Evolutionary conservation across 371 early-diverging fungal species (phyloP).

Genomic region (Mortierella sp.): DNA sequence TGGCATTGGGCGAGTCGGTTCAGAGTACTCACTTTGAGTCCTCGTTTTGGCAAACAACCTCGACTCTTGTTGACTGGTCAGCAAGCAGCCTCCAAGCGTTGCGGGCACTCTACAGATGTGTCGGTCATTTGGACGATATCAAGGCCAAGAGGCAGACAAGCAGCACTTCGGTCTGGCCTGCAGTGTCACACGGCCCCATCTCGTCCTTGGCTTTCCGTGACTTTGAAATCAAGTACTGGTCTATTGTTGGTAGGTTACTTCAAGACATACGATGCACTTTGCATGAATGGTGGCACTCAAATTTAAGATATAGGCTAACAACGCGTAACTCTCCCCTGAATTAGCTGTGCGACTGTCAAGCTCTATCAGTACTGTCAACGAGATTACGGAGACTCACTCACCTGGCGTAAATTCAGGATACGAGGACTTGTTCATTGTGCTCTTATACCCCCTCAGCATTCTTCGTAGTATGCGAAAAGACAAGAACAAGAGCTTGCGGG

Average conservation of each 20-base stretch:
- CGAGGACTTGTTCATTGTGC: slow-evolving; percentile 20
- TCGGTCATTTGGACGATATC: slow-evolving; percentile 38
- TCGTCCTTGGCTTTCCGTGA: slow-evolving; percentile 29
- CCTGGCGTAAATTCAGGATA: slow-evolving; percentile 18
- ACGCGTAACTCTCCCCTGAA: background rate
- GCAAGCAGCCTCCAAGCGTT: slow-evolving; percentile 22
- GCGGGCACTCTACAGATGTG: slow-evolving; percentile 29
- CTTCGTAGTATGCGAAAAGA: slow-evolving; percentile 4
- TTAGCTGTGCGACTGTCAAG: slow-evolving; percentile 40
- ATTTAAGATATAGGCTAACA: background rate
- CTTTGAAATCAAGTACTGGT: slow-evolving; percentile 47
- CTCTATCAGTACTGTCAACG: slow-evolving; percentile 24
- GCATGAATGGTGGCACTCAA: background rate
- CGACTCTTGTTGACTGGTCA: slow-evolving; percentile 38
- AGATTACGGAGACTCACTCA: slow-evolving; percentile 30
- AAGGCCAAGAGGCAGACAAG: slow-evolving; percentile 22
- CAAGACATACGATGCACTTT: background rate
- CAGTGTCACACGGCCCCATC: slow-evolving; percentile 17
- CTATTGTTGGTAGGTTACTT: slow-evolving; percentile 35
- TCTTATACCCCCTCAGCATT: slow-evolving; percentile 31
- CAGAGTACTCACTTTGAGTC: slow-evolving; percentile 34
- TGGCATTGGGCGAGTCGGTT: slow-evolving; percentile 39
- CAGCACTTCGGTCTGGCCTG: slow-evolving; percentile 22
- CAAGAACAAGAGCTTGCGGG: background rate
- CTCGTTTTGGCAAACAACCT: slow-evolving; percentile 40